Percentiles rank a stretch among this genome's conserved stretches.
Conservation (phyloP, 148 eudicot genomes). For the Suaeda aralocaspica region DNA sequence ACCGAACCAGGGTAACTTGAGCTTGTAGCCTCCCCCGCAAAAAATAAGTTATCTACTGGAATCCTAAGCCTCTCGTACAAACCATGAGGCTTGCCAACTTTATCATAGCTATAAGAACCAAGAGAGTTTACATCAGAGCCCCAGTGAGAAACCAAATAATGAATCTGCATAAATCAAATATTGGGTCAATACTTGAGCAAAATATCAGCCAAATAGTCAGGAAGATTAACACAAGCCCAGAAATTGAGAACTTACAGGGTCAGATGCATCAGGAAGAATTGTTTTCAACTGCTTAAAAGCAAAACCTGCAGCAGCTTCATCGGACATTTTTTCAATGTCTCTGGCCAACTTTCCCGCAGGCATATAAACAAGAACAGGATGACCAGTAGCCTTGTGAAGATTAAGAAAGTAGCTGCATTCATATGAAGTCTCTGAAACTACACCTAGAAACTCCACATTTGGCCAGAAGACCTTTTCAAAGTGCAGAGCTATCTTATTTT, state of each 20-base stretch:
- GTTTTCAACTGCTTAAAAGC: constrained; percentile 75
- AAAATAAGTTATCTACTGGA: constrained; percentile 91
- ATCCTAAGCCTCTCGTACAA: constrained; percentile 78
- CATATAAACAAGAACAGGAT: constrained; percentile 94
- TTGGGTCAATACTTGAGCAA: neutral
- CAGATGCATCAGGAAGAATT: constrained; percentile 80
- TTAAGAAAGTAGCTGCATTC: constrained; percentile 97
- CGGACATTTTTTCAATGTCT: constrained; percentile 90
- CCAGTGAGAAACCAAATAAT: constrained; percentile 90
- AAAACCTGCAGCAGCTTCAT: constrained; percentile 92
- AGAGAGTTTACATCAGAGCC: constrained; percentile 78
- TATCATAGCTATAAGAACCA: constrained; percentile 90
- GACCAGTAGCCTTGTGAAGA: constrained; percentile 97
- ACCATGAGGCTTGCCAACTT: constrained; percentile 86
- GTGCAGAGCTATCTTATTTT: constrained; percentile 88
- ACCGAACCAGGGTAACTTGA: constrained; percentile 78
- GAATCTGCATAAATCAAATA: constrained; percentile 53
- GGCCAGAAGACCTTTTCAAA: constrained; percentile 97
- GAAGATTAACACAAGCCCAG: neutral
- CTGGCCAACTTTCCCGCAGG: constrained; percentile 94
- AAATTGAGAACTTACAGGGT: constrained; percentile 45
- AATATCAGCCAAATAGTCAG: neutral
- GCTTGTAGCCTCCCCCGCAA: constrained; percentile 99
- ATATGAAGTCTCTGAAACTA: constrained; percentile 88
- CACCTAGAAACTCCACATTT: constrained; percentile 96